phyloP scores from a whole-genome alignment of 1,139 yeast genomes.

The Saccharomycopsis phalli region DNA sequence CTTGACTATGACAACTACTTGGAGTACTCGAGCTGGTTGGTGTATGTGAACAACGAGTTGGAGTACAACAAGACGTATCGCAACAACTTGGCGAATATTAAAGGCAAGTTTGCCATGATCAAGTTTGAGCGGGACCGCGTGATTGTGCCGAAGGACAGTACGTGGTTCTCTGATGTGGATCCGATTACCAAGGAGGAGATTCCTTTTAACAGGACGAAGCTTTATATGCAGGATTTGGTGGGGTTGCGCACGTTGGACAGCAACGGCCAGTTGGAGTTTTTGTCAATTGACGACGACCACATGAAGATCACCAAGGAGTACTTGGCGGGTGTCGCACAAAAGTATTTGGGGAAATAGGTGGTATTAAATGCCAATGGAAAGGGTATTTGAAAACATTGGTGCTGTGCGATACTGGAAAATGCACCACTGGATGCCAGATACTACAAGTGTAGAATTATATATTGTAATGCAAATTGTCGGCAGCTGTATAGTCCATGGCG shows the following conservation, averaged over 20 bases:
- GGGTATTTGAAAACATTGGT: too few relatives aligned
- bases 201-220: constrained; percentile 40
- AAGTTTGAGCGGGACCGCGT: constrained; percentile 55
- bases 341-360: constrained; percentile 31
- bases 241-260: constrained; percentile 47
- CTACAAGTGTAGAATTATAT: too few relatives aligned
- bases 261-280: constrained; percentile 38
- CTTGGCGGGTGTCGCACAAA: constrained; percentile 32
- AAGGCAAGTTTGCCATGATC: constrained; percentile 46
- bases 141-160: constrained; percentile 63
- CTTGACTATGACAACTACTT: constrained; percentile 39
- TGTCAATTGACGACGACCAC: constrained; percentile 51
- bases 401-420: too few relatives aligned
- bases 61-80: constrained; percentile 32
- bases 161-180: constrained; percentile 49
- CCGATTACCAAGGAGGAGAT: constrained; percentile 25
- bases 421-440: too few relatives aligned
- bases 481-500: too few relatives aligned
- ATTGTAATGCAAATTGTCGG: too few relatives aligned
- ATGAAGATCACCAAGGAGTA: constrained; percentile 52
- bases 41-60: constrained; percentile 57
- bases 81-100: constrained; percentile 35
- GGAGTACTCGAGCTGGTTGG: constrained; percentile 45
- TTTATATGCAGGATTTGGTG: constrained; percentile 46
- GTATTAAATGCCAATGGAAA: too few relatives aligned